A percentile compares a stretch with the other conserved stretches of the same genome.
Conservation (phyloP, 2,329 filamentous ascomycete species). For the Alternaria consortialis region DNA sequence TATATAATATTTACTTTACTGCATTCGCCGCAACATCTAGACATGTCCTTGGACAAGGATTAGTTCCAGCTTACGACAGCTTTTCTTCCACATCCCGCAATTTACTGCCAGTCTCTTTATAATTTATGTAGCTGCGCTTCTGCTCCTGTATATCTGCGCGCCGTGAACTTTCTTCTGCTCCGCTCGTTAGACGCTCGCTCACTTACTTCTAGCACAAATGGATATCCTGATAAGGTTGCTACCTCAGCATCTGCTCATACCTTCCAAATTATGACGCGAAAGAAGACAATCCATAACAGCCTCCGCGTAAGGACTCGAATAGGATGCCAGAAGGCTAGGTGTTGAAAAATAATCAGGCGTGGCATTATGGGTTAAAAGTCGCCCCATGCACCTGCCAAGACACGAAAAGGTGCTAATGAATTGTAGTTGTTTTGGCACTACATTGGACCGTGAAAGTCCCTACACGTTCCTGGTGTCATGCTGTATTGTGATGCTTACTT, state of each 20-base stretch:
- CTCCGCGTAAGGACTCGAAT: slow-evolving; percentile 3
- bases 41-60: slow-evolving; percentile 9
- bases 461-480: slow-evolving; percentile 3
- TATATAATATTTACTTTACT: slow-evolving; percentile 2
- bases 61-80: neutral
- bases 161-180: neutral
- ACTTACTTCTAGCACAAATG: slow-evolving; percentile 6
- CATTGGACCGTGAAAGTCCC: slow-evolving; percentile 3
- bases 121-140: slow-evolving; percentile 11
- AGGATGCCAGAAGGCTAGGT: neutral
- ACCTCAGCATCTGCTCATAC: slow-evolving; percentile 3
- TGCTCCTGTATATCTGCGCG: slow-evolving; percentile 1
- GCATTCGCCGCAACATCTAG: neutral
- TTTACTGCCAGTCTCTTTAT: slow-evolving; percentile 11
- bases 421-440: slow-evolving; percentile 2
- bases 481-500: slow-evolving; percentile 9
- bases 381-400: neutral
- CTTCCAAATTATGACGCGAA: neutral
- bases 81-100: slow-evolving; percentile 7
- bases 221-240: slow-evolving; percentile 8
- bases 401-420: no score
- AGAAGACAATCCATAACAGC: slow-evolving; percentile 3
- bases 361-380: neutral
- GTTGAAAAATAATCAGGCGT: neutral
- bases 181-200: neutral